Percentiles rank a stretch among this genome's conserved stretches.
phyloP scores from a whole-genome alignment of 192 early-diverging fungal species.

The Backusella liffmaniae region DNA sequence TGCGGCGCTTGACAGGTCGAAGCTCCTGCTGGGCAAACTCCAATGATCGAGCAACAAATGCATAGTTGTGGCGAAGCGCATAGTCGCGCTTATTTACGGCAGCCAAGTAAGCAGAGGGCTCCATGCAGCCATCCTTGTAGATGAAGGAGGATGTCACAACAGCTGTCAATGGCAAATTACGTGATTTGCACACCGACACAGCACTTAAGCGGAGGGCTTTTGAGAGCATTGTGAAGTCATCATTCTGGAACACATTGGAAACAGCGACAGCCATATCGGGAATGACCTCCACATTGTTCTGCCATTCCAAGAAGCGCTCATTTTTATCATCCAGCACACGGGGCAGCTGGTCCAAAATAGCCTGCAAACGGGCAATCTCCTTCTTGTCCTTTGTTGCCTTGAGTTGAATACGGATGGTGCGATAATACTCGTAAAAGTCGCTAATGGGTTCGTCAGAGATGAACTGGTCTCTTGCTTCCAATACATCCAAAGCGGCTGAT shows the following conservation, averaged over 20 bases:
- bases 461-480: conserved; percentile 23
- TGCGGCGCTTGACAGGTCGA: conserved; percentile 34
- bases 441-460: conserved; percentile 21
- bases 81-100: conserved; percentile 56
- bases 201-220: conserved; percentile 24
- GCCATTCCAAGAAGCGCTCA: conserved; percentile 38
- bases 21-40: conserved; percentile 55
- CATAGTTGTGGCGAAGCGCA: conserved; percentile 48
- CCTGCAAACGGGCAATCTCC: not conserved
- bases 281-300: conserved; percentile 45
- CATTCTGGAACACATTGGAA: conserved; percentile 44
- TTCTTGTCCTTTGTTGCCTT: not conserved
- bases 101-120: conserved; percentile 40
- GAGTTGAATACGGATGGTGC: conserved; percentile 9
- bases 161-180: conserved; percentile 32
- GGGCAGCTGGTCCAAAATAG: not conserved
- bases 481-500: conserved; percentile 18
- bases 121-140: conserved; percentile 55
- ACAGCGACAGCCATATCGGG: conserved; percentile 35
- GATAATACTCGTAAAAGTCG: conserved; percentile 25
- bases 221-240: conserved; percentile 42
- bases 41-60: conserved; percentile 52
- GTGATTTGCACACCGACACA: conserved; percentile 30
- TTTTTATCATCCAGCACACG: not conserved
- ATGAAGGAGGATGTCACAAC: conserved; percentile 55